Percentiles rank a stretch among this genome's conserved stretches.
phyloP scores from a whole-genome alignment of 345 rosid species.

The Eutrema heterophyllum region DNA sequence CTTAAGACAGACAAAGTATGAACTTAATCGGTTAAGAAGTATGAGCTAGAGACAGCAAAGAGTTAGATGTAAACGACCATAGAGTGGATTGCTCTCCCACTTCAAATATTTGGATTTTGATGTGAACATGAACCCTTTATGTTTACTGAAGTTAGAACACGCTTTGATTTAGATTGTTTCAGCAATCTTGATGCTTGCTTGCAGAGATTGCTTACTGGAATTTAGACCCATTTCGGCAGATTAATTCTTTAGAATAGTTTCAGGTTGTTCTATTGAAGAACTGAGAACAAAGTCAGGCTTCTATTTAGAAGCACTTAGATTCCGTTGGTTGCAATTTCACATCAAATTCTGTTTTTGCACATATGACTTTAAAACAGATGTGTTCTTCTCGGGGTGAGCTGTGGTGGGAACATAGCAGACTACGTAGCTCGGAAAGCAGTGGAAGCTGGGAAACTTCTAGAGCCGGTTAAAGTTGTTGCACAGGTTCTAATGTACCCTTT shows the following conservation, averaged over 20 bases:
- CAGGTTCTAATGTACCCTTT: constrained; percentile 93
- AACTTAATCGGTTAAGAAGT: background rate
- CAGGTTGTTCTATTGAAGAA: background rate
- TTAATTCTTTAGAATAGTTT: background rate
- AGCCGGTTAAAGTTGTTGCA: constrained; percentile 86
- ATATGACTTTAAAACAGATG: constrained; percentile 46
- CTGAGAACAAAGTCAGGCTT: background rate
- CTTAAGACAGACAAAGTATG: background rate
- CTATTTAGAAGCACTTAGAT: background rate
- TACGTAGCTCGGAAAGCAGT: constrained; percentile 77
- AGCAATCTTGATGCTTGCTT: background rate
- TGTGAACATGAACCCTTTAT: background rate
- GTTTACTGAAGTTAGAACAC: background rate
- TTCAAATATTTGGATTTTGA: background rate
- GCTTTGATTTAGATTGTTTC: background rate
- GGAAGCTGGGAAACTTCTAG: constrained; percentile 74
- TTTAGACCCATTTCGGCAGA: background rate
- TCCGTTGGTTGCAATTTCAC: background rate
- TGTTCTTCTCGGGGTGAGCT: constrained; percentile 80
- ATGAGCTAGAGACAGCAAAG: background rate
- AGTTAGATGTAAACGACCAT: background rate
- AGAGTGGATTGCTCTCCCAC: background rate
- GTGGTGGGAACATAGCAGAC: constrained; percentile 88
- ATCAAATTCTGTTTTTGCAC: background rate
- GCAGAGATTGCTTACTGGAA: background rate